phyloP scores from a whole-genome alignment of 192 early-diverging fungal genomes.

The Dispira parvispora region DNA sequence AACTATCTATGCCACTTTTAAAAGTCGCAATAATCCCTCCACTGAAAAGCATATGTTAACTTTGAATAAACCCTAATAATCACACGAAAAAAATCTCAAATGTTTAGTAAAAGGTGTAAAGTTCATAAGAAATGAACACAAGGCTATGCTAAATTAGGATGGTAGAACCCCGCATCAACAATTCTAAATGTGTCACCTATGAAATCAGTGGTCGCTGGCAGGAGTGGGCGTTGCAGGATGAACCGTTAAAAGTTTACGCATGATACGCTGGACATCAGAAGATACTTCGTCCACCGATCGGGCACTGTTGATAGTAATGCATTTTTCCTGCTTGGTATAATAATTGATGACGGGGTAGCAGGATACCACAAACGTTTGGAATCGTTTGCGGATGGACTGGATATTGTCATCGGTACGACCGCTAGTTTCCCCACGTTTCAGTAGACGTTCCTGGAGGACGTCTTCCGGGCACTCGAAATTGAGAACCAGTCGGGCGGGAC shows the following conservation, averaged over 20 bases:
- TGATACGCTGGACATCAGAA: neutral
- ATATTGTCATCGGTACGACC: constrained; percentile 91
- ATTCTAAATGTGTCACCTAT: too few species aligned
- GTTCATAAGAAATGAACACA: too few species aligned
- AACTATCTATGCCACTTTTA: too few species aligned
- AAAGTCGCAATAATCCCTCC: too few species aligned
- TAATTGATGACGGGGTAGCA: constrained; percentile 83
- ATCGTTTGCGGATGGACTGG: constrained; percentile 91
- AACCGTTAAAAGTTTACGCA: neutral
- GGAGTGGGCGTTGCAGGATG: neutral
- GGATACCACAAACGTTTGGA: constrained; percentile 67
- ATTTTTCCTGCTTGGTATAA: constrained; percentile 60
- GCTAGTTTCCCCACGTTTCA: constrained; percentile 88
- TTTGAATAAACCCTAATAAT: too few species aligned
- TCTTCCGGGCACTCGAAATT: constrained; percentile 95
- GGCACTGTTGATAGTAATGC: constrained; percentile 52
- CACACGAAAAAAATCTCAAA: too few species aligned
- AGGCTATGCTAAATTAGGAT: too few species aligned
- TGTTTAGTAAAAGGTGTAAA: too few species aligned
- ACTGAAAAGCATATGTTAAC: too few species aligned
- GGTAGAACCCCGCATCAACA: too few species aligned
- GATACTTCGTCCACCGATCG: constrained; percentile 47
- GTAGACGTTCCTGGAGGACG: constrained; percentile 72
- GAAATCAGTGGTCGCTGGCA: too few species aligned
- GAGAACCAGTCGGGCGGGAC: constrained; percentile 52